Evolutionary conservation across 176 grass and related monocot species (phyloP), one percentile per base, ranked within the genome.

Genomic region (Paspalum notatum): DNA sequence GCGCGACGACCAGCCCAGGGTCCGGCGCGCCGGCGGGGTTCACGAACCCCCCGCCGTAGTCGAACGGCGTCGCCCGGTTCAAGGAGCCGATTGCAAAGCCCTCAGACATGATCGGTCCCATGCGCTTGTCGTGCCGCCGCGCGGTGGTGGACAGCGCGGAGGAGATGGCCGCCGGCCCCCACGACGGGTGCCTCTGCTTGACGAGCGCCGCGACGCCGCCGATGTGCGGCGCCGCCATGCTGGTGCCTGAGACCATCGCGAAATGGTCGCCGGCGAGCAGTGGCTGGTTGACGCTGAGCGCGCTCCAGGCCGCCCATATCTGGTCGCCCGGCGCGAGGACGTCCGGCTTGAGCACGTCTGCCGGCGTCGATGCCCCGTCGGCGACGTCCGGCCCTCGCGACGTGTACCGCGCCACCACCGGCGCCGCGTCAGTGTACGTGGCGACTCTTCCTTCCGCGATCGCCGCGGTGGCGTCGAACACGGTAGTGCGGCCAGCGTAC

Each of bases 271-370:
- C 83, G 5, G 80, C 80, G 46, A 94, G 76, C 0, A 91, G 74
- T 5, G 84, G 87, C n/a, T 88, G 72, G 7, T 45, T 39, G 27
- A 53, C 48, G 56, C 87, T 89, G 11, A 63, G 8, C 0, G 81
- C 8, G 80, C 89, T 94, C 92, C 84, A 94, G 41, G 84, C 87
- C 27, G 77, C 87, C 92, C 89, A 95, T 72, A 95, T 89, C 64
- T 91, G 84, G 61, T 90, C 26, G 2, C 87, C 89, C 4, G 89
- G 87, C 1, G 87, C 85, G 6, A 92, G 78, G 68, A 95, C 57
- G 68, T 94, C 84, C 3, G 86, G 92, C 75, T 94, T 94, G 12
- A 91, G 84, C 43, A 89, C 62, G 54, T 95, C 84, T 5, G 87
- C 69, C 21, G 84, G 84, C 57, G 48, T 82, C 9, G 69, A 78